phyloP scores from a whole-genome alignment of 192 early-diverging fungal species.

The Coemansia sp. region DNA sequence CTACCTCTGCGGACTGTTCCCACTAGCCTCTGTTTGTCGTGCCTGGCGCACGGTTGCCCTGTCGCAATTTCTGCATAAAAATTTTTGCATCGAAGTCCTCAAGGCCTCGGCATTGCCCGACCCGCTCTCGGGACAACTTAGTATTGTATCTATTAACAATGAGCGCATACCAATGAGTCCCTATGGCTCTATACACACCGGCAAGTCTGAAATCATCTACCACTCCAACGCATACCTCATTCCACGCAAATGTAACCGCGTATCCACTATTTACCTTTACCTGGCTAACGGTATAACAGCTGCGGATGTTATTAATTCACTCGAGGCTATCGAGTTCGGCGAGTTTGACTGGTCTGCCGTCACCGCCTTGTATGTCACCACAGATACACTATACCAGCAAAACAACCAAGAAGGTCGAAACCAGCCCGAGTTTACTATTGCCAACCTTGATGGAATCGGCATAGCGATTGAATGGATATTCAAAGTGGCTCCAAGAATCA shows the following conservation, averaged over 20 bases:
- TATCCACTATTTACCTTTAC: neutral
- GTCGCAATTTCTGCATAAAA: neutral
- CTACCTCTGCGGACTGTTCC: slow-evolving; percentile 4
- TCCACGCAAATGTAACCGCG: neutral
- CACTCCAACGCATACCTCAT: slow-evolving; percentile 2
- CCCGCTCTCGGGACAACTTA: too few relatives aligned
- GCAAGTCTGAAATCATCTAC: neutral
- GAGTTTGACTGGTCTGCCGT: neutral
- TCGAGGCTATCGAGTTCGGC: neutral
- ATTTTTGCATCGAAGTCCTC: neutral
- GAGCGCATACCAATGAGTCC: neutral
- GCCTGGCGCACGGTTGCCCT: neutral
- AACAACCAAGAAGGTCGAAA: too few relatives aligned
- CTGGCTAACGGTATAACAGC: slow-evolving; percentile 2
- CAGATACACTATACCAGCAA: slow-evolving; percentile 1
- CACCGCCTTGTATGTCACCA: neutral
- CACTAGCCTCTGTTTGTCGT: slow-evolving; percentile 1
- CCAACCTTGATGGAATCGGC: neutral
- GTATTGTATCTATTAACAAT: too few relatives aligned
- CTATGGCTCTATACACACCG: neutral
- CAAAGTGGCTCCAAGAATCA: neutral
- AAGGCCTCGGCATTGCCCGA: neutral
- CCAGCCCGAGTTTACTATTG: neutral
- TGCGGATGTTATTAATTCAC: neutral
- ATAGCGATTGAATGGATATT: neutral